Conservation (phyloP, 2,329 filamentous ascomycete species). For the Talaromyces sp. region DNA sequence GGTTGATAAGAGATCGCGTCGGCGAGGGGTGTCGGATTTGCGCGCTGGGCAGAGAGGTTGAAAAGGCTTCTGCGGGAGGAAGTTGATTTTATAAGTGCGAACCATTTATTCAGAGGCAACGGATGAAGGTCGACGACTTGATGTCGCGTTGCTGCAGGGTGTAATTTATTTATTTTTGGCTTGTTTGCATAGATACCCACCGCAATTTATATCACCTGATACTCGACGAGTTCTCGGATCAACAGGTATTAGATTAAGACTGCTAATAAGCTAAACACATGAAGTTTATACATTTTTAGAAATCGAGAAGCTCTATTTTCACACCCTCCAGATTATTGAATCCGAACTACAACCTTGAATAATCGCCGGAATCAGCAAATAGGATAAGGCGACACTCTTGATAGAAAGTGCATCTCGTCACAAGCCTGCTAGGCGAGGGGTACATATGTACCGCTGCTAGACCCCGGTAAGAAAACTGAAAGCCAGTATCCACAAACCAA, state of each 20-base stretch:
- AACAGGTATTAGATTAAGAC: not conserved
- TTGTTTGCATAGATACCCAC: not conserved
- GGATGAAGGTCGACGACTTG: not conserved
- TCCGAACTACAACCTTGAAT: not conserved
- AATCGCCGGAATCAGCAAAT: no score
- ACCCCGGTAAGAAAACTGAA: not conserved
- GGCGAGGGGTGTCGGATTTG: conserved; percentile 39
- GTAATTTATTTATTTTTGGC: not conserved
- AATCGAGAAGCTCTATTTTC: not conserved
- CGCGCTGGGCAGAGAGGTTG: conserved; percentile 30
- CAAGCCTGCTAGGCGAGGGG: not conserved
- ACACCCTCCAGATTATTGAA: not conserved
- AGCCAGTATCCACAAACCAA: not conserved
- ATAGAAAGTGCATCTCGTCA: not conserved
- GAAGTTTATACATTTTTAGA: not conserved
- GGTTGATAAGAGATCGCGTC: conserved; percentile 68
- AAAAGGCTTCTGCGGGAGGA: conserved; percentile 14
- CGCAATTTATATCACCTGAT: not conserved
- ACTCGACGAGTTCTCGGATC: not conserved
- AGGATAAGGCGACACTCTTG: not conserved
- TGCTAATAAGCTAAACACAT: not conserved
- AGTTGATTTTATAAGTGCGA: not conserved
- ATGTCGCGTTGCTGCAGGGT: not conserved
- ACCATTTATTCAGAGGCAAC: not conserved
- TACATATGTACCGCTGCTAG: not conserved